Evolutionary conservation across 2,329 filamentous ascomycete genomes (phyloP), one percentile per base, ranked within the genome.

Genomic region (Curvularia sp.): DNA sequence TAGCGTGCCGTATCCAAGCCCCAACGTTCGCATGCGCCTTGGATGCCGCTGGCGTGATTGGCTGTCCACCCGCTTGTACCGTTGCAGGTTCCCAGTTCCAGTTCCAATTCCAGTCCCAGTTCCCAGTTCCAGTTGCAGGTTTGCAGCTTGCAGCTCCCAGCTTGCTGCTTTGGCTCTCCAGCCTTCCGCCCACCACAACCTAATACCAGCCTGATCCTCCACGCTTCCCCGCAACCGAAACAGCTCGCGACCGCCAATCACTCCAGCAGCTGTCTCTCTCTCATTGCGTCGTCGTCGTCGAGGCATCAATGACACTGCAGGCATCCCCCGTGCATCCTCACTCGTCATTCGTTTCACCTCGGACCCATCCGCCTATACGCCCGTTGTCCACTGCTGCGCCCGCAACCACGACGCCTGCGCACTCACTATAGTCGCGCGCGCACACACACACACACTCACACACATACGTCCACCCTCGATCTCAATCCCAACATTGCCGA

Each of bases 301-400:
- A 48, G 36, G 54, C 53, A 58, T 67, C 68, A 68, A 74, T 73
- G 70, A 63, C 55, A 63, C 61, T 58, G 65, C 73, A 67, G 71
- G 64, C 67, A 69, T 64, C 56, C 49, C 62, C 61, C 56, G 67
- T 65, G 51, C 61, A 55, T 55, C 61, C 53, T 53, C 66, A 66
- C 61, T 66, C 65, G 67, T 69, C 71, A 64, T 67, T 73, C 74
- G 69, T 70, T 74, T 70, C 65, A 68, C 55, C 30, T 52, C 61
- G 56, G 59, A 53, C 58, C 41, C 59, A 30, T 60, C 55, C 60
- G 68, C 72, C 67, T 65, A 48, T 66, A 68, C 58, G 55, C 59
- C 64, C 63, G 63, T 65, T 64, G 69, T 63, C 65, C 49, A 55
- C 62, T 55, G 54, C 62, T 55, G 54, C 66, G 57, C 57, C 59